Evolutionary conservation across 2,329 filamentous ascomycete genomes (phyloP), one percentile per base, ranked within the genome.

Genomic region (Curvularia eragrostidis): DNA sequence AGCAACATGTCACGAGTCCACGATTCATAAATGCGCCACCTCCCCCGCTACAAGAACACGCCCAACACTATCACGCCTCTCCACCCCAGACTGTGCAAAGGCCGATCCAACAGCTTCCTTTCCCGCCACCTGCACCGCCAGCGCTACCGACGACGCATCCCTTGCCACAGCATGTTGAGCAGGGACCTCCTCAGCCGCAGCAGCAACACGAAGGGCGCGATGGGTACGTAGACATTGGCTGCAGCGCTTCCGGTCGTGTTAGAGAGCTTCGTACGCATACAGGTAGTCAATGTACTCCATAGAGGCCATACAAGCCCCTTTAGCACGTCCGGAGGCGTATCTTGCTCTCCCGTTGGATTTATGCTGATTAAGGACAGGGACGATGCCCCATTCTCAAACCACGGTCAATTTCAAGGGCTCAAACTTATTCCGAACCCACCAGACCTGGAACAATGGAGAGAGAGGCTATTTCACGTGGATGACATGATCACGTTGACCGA

Each of bases 381-480:
- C 6, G 72, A 75, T 2, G 59, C 73, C 19, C 78, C 80, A 26
- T 75, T 79, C 63, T 79, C 79, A 62, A 81, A 78, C 44, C 79
- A 83, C 65, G 81, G 82, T n/a, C 83, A 85, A 67, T 77, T 85
- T 56, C 80, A 82, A 48, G 81, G 77, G 24, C 53, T 78, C 55
- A 87, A 82, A 69, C 79, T 89, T 63, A 82, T 91, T 10, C 75
- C 86, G 8, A 80, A 90, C 67, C 90, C 90, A 38, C 89, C 89
- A 2, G 81, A 89, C 64, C 80, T 93, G 48, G 80, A 85, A 12
- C 79, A 81, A 60, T 94, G 91, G 91, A 82, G 91, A 50, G 82
- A 89, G 65, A 88, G 82, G 69, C 78, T 93, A 44, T 94, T 93
- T 74, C 83, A 90, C 69, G 87, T 92, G n/a, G 86, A 91, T 65